Evolutionary conservation across 2,329 filamentous ascomycete species (phyloP), one percentile per base, ranked within the genome.

Genomic region (Botryotinia globosa): DNA sequence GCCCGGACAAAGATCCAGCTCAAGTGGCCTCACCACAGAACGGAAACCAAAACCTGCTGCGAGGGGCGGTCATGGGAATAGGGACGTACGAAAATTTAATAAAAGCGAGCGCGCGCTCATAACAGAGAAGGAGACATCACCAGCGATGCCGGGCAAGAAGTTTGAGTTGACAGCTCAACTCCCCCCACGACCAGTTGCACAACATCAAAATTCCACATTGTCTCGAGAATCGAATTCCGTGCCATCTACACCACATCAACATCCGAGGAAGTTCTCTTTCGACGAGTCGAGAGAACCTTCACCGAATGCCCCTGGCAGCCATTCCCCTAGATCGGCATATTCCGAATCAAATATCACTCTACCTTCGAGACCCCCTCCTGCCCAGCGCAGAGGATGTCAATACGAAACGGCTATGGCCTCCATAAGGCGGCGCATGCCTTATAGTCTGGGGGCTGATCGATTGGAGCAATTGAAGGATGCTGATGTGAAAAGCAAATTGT

Each of bases 181-280:
- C 37, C 77, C 79, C 45, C 63, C 77, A 70, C 76, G 77, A 77
- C 77, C 78, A 74, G 75, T 78, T 64, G 77, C 77, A 76, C 83
- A 80, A 83, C 86, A 76, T 83, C 85, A 73, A 83, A 86, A 75
- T 82, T 88, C 76, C 76, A 81, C 64, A 76, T 83, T 83, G 73
- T 87, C 85, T 64, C 89, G 90, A 69, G 89, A 97, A 80, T 97
- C 95, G 37, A 97, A 88, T 81, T 98, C 95, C 14, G 93, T 98
- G 66, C 95, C 95, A 1, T 97, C 95, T 1, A 98, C 95, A 4
- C 96, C 95, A 14, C 93, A 95, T 80, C 94, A 98, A 81, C 92
- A 93, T 82, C 89, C 94, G 76, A 90, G 94, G 73, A 91, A 94
- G 78, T 92, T 96, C 79, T 92, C 92, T 3, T 92, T 92, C 78